These are phyloP conservation scores for Arabidopsis suecica DNA, from an alignment of 345 rosid genomes.

Conservation along the genomic window DNA sequence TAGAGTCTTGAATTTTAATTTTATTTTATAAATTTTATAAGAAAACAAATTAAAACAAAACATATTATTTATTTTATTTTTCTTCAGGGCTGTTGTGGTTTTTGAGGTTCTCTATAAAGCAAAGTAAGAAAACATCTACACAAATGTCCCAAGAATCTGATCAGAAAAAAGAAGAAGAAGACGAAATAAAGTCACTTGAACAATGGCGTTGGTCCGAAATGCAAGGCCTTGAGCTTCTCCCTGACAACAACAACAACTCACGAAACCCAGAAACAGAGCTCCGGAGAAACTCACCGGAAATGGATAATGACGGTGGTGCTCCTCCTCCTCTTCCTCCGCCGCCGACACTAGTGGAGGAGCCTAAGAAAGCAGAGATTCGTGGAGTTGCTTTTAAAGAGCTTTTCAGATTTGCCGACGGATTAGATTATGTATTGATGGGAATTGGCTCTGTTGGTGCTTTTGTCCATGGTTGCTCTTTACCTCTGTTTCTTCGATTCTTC, in stretches of 20 bases:
- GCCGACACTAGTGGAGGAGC: constrained; percentile 34
- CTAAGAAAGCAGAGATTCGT: constrained; percentile 58
- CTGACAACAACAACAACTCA: constrained; percentile 45
- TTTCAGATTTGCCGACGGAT: constrained; percentile 94
- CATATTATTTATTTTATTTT: neutral
- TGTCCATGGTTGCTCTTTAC: constrained; percentile 93
- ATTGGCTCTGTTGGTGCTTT: constrained; percentile 96
- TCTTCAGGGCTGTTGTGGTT: constrained; percentile 37
- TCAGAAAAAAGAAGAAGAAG: constrained; percentile 50
- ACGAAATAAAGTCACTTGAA: constrained; percentile 74
- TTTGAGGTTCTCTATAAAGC: constrained; percentile 52
- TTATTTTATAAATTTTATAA: neutral
- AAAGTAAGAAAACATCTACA: constrained; percentile 46
- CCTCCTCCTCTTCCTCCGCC: constrained; percentile 40
- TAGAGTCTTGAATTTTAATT: neutral
- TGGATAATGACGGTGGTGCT: constrained; percentile 56
- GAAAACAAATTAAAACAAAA: neutral
- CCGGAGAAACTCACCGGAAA: constrained; percentile 41
- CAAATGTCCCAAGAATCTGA: constrained; percentile 83
- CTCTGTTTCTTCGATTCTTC: constrained; percentile 92
- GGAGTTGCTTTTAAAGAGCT: constrained; percentile 78
- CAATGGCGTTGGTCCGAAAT: constrained; percentile 98
- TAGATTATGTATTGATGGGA: constrained; percentile 92
- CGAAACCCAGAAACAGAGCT: constrained; percentile 36
- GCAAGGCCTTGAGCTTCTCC: constrained; percentile 95